Base-by-base conservation (phyloP, 352 stramenopile species). In the Thraustochytrium sp. region DNA sequence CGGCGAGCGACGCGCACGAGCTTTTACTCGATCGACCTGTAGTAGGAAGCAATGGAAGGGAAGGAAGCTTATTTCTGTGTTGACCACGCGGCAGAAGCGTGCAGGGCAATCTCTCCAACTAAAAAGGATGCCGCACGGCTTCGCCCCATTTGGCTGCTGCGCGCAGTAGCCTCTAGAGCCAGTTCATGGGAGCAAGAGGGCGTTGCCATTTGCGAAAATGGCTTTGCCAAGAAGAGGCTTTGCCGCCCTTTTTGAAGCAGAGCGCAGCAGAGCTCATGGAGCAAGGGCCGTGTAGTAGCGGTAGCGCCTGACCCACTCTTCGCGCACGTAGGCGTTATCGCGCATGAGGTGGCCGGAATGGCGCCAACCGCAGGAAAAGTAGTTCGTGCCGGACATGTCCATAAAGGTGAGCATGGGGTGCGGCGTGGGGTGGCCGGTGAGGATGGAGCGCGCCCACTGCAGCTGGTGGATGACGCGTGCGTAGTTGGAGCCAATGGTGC, bases 331-430 rank as follows among this genome's bases (percentile, higher is more conserved):
- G 2, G 48, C 31, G 31, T 40, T 63, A 31, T 48, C 37, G 34
- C 68, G 68, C 13, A 38, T 46, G 23, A 72, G 13, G 34, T 80
- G 68, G 18, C 21, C 51, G 2, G 68, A 80, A 21, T n/a, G 53
- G 18, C 68, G 48, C 68, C 68, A 80, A 8, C 68, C 68, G 68
- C 68, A 80, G n/a, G 31, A 18, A 80, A 80, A 80, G 51, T 80
- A 80, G 9, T 64, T 8, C 4, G 31, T 42, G 18, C 68, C 68
- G 9, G 37, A 11, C 44, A 80, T 80, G 21, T 80, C 68, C 21
- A 80, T 21, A 31, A 80, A 80, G 37, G 46, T 16, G 21, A 80
- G 31, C 48, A 46, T 53, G n/a, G 68, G 68, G 26, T 55, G 49
- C 23, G 68, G 31, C 31, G 31, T 31, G 8, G 36, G n/a, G 16